Evolutionary conservation across 305 asterid genomes (phyloP), one percentile per base, ranked within the genome.

Genomic region (Plantago coronopus): DNA sequence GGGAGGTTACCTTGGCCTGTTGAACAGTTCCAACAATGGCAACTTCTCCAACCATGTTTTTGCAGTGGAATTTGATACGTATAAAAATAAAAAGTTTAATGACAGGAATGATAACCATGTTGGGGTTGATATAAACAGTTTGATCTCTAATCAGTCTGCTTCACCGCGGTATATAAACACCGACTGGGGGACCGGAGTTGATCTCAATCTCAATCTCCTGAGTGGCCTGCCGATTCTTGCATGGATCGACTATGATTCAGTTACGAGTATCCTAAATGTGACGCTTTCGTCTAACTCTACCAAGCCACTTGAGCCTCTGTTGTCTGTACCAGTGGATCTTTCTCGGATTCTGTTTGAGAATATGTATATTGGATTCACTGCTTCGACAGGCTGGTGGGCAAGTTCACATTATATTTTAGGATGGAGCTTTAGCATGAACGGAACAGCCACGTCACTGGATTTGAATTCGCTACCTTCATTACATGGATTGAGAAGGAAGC

Each of bases 61-160:
- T 17, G 76, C 70, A 0, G 76, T 74, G 22, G 76, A 74, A 45
- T 53, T 74, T n/a, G 79, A 74, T 38, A 66, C 76, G 3, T 43
- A 62, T 7, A 16, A n/a, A 18, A 57, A 29, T 53, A 15, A 0
- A 0, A 70, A 70, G n/a, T 62, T 66, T 8, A 37, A 10, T 0
- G 79, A 74, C 63, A 70, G 51, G 17, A 21, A 48, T 59, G 59
- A 21, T 14, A 70, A 70, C 54, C 79, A 74, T 58, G 63, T 74
- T 12, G 79, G 79, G 1, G 46, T 74, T 21, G 75, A 74, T 46
- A 51, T 74, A 23, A 69, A 69, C 55, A 54, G 70, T 4, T 45
- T 74, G 45, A 25, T 57, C 20, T 74, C 75, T 7, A 55, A 42
- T 11, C 22, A 5, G n/a, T 55, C 72, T 17, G 40, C 20, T 0